Evolutionary conservation across 2,329 filamentous ascomycete genomes (phyloP).

Genomic region (Botrytis aclada): DNA sequence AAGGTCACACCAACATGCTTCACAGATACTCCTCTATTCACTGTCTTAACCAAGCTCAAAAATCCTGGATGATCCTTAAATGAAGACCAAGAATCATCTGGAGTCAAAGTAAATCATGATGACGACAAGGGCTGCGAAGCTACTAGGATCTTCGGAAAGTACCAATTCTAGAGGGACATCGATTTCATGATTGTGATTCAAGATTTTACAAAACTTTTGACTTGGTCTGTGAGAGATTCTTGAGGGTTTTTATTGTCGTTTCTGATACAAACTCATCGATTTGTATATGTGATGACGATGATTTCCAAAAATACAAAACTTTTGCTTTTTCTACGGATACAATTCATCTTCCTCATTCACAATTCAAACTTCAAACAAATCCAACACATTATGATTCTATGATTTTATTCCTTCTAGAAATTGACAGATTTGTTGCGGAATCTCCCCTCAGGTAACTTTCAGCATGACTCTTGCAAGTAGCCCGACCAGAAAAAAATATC

Average conservation of each 20-base stretch:
- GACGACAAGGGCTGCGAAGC: not conserved
- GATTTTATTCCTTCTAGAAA: not conserved
- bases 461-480: no score
- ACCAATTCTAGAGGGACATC: no score
- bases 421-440: not conserved
- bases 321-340: not conserved
- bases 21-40: fast-evolving
- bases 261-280: not conserved
- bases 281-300: not conserved
- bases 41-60: not conserved
- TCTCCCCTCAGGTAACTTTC: no score
- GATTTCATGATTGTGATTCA: no score
- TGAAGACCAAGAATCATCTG: not conserved
- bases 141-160: no score
- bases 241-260: not conserved
- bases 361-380: not conserved
- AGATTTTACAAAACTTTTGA: not conserved
- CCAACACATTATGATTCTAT: not conserved
- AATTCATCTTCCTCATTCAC: not conserved
- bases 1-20: fast-evolving
- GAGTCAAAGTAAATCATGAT: not conserved
- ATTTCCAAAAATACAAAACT: not conserved
- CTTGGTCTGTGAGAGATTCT: not conserved
- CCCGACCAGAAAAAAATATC: not conserved
- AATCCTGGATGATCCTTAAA: fast-evolving